phyloP scores from a whole-genome alignment of 768 basidiomycete species.

The Dentipellis sp. region DNA sequence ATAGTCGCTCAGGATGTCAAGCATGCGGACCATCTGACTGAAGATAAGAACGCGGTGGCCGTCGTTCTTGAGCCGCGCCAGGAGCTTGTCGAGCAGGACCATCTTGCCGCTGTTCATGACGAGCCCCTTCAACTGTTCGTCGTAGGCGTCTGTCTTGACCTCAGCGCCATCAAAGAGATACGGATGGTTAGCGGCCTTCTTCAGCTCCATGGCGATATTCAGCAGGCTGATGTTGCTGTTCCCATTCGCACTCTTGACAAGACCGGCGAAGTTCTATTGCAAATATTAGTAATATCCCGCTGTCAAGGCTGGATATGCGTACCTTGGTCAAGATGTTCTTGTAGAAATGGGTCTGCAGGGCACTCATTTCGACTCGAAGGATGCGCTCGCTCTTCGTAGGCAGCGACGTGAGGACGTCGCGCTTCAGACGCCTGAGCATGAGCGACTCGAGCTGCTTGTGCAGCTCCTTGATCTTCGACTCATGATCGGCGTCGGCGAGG shows the following conservation, averaged over 20 bases:
- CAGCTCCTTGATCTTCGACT: slow-evolving; percentile 90
- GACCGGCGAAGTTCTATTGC: slow-evolving; percentile 85
- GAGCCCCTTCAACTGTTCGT: slow-evolving; percentile 89
- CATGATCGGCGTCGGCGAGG: slow-evolving; percentile 86
- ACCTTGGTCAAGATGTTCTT: slow-evolving; percentile 96
- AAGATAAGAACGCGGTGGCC: slow-evolving; percentile 97
- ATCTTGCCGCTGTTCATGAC: slow-evolving; percentile 99
- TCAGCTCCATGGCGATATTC: slow-evolving; percentile 98
- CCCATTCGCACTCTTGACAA: slow-evolving; percentile 83
- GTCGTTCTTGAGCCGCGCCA: slow-evolving; percentile 81
- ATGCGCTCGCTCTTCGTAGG: slow-evolving; percentile 99
- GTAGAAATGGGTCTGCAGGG: slow-evolving; percentile 95
- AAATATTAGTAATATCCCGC: slow-evolving; percentile 1
- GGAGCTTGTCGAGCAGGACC: slow-evolving; percentile 94
- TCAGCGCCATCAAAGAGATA: slow-evolving; percentile 98
- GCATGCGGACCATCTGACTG: slow-evolving; percentile 98
- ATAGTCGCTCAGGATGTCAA: slow-evolving; percentile 98
- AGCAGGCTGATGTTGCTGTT: slow-evolving; percentile 90
- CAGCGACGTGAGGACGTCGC: slow-evolving; percentile 90
- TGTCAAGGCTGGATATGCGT: neutral
- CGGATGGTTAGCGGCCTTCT: slow-evolving; percentile 98
- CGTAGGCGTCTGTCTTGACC: slow-evolving; percentile 42
- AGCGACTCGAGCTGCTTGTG: slow-evolving; percentile 87
- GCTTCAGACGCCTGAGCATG: slow-evolving; percentile 93
- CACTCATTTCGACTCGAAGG: slow-evolving; percentile 93